Conservation (phyloP, 495 filamentous ascomycete genomes). For the Clavariopsis aquatica region DNA sequence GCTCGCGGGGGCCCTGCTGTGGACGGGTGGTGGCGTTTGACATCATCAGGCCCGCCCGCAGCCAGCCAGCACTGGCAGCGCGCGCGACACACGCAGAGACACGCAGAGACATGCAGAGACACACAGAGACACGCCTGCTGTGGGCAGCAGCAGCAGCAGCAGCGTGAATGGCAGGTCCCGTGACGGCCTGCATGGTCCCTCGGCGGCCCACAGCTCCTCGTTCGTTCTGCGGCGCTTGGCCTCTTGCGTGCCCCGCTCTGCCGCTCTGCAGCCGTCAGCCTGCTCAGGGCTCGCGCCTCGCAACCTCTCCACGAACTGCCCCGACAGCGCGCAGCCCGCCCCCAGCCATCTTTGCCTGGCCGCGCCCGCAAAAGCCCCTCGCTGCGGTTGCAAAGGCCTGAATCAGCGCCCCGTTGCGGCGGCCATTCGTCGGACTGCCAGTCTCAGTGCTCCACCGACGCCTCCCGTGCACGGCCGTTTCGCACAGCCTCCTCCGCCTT, state of each 20-base stretch:
- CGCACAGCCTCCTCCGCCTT: conserved; percentile 35
- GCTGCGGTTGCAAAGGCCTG: conserved; percentile 15
- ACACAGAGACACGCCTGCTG: background rate
- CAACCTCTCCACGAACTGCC: background rate
- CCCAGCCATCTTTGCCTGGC: background rate
- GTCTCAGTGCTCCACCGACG: background rate
- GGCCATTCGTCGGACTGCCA: background rate
- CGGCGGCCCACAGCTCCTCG: background rate
- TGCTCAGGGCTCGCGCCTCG: background rate
- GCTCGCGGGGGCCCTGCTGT: too few species aligned
- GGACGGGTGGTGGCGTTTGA: background rate
- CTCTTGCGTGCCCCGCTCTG: background rate
- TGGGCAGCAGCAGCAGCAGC: background rate
- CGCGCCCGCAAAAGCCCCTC: background rate
- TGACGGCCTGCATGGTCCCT: background rate
- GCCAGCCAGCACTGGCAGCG: background rate
- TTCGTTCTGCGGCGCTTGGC: background rate
- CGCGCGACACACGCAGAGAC: background rate
- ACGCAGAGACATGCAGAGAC: too few species aligned
- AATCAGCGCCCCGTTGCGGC: background rate
- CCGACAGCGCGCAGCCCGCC: background rate
- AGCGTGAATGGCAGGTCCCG: background rate
- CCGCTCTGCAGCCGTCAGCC: background rate
- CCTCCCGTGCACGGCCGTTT: conserved; percentile 22
- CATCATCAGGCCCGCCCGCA: background rate